Evolutionary conservation across 176 grass and related monocot genomes (phyloP).

Genomic region (Triticum urartu): DNA sequence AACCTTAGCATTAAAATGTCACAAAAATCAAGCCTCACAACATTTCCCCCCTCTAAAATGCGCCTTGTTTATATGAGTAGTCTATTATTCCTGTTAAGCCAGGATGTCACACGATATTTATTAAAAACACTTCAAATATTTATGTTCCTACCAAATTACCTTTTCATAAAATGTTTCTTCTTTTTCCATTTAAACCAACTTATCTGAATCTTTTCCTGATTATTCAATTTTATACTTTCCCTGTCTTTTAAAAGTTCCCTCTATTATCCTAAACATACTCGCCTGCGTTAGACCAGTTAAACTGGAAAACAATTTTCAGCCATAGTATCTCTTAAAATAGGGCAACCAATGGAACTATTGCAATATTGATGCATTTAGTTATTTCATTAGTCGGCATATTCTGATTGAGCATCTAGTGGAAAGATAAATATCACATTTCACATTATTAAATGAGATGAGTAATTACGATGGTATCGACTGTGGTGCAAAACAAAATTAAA

Average conservation of each 20-base stretch:
- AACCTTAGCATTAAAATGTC: neutral
- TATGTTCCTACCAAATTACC: too few relatives aligned
- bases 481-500: neutral
- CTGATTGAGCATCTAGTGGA: neutral
- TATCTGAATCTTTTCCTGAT: neutral
- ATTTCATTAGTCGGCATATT: neutral
- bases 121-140: too few relatives aligned
- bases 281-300: neutral
- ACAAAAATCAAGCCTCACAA: neutral
- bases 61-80: too few relatives aligned
- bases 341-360: too few relatives aligned
- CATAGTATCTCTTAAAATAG: too few relatives aligned
- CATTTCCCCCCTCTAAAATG: neutral
- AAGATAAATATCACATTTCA: neutral
- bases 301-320: too few relatives aligned
- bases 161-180: neutral
- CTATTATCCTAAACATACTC: neutral
- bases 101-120: too few relatives aligned
- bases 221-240: neutral
- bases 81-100: too few relatives aligned
- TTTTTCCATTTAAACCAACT: neutral
- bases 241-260: neutral
- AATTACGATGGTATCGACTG: neutral
- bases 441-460: neutral
- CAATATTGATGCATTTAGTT: too few relatives aligned